These are phyloP conservation scores for Chrysochromulina tobinii DNA, from an alignment of 78 protist genomes.

Conservation along the genomic window DNA sequence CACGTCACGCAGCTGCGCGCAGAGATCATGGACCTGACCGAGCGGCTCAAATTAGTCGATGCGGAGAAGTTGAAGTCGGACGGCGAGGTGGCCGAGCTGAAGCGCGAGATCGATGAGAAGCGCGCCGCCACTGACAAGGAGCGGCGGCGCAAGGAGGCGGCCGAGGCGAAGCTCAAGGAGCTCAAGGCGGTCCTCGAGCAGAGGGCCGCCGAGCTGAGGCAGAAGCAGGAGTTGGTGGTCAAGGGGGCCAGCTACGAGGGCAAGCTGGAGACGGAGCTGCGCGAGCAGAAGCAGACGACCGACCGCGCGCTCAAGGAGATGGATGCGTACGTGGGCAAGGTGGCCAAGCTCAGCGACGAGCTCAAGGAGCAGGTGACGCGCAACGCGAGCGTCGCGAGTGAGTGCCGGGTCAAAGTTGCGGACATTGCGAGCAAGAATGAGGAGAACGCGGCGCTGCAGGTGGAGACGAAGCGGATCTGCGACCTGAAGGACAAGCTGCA, in stretches of 20 bases:
- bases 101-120: neutral
- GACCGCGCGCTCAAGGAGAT: slow-evolving; percentile 20
- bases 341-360: slow-evolving; percentile 35
- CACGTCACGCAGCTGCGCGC: slow-evolving; percentile 33
- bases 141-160: neutral
- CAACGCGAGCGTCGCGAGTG: neutral
- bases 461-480: neutral
- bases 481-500: neutral
- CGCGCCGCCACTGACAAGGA: neutral
- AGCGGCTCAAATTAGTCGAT: slow-evolving; percentile 58
- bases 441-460: neutral
- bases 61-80: slow-evolving; percentile 49
- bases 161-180: neutral
- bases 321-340: neutral
- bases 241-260: neutral
- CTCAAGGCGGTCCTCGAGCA: neutral
- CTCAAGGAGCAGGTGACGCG: slow-evolving; percentile 30
- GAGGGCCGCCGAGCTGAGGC: slow-evolving; percentile 16
- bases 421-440: slow-evolving; percentile 14
- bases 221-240: neutral
- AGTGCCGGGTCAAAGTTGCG: neutral
- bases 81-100: neutral
- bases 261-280: slow-evolving; percentile 18
- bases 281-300: slow-evolving; percentile 5
- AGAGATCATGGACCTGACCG: slow-evolving; percentile 48